Percentiles rank a stretch among this genome's conserved stretches.
Evolutionary conservation across 768 basidiomycete species (phyloP).

Genomic region (Trametes meyenii): DNA sequence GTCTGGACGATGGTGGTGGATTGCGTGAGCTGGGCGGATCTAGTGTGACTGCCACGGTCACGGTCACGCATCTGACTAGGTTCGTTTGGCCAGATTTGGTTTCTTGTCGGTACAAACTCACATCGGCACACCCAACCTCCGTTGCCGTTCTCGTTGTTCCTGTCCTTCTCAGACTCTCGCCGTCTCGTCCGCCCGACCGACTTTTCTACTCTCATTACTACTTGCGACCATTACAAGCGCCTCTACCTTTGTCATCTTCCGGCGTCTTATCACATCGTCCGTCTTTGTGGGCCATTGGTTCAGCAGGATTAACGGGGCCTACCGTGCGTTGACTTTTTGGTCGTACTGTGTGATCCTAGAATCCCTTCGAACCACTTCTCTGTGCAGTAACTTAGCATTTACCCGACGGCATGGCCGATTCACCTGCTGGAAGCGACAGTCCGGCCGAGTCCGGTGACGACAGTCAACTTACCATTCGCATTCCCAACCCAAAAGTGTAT

Average conservation of each 20-base stretch:
- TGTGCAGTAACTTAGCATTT: neutral
- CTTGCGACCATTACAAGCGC: neutral
- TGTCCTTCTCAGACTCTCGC: neutral
- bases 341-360: neutral
- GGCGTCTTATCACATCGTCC: slow-evolving; percentile 16
- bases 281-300: slow-evolving; percentile 2
- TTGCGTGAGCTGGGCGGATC: slow-evolving; percentile 25
- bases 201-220: neutral
- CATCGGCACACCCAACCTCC: slow-evolving; percentile 16
- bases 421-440: slow-evolving; percentile 37
- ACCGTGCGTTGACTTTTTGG: neutral
- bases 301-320: neutral
- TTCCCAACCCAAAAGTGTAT: slow-evolving; percentile 68
- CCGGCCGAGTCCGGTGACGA: slow-evolving; percentile 38
- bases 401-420: slow-evolving; percentile 27
- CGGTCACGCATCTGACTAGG: slow-evolving; percentile 35
- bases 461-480: slow-evolving; percentile 56
- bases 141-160: slow-evolving; percentile 9
- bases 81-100: slow-evolving; percentile 37
- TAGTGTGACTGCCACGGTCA: slow-evolving; percentile 24
- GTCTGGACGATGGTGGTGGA: neutral
- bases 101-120: slow-evolving; percentile 35
- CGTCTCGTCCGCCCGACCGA: neutral
- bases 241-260: neutral
- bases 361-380: neutral